Evolutionary conservation across 2,329 filamentous ascomycete genomes (phyloP).

Genomic region (Fusarium napiforme): DNA sequence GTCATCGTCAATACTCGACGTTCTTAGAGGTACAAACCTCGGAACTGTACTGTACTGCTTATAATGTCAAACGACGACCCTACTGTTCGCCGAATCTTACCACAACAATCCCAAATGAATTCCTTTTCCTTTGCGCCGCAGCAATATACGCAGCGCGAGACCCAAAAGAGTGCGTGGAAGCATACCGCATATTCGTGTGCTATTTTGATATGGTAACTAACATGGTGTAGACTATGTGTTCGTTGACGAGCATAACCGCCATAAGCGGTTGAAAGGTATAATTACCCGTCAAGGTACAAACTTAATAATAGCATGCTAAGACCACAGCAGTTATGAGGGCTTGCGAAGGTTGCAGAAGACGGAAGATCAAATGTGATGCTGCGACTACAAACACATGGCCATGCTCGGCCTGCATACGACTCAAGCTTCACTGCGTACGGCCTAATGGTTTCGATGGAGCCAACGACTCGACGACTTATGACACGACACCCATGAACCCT

Average conservation of each 20-base stretch:
- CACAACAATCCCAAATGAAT: constrained; percentile 71
- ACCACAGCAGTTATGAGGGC: constrained; percentile 84
- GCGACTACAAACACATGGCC: constrained; percentile 98
- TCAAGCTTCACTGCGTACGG: constrained; percentile 93
- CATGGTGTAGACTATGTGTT: constrained; percentile 87
- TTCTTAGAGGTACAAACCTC: constrained; percentile 43
- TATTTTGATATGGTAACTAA: constrained; percentile 23
- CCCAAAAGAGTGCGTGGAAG: constrained; percentile 80
- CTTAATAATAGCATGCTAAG: constrained; percentile 5
- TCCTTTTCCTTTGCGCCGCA: constrained; percentile 80
- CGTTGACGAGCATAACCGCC: constrained; percentile 97
- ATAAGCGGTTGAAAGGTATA: constrained; percentile 93
- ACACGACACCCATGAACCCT: constrained; percentile 48
- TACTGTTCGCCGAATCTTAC: constrained; percentile 69
- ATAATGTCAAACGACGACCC: constrained; percentile 71
- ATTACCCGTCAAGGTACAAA: not conserved
- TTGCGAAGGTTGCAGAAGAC: constrained; percentile 91
- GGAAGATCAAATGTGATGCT: constrained; percentile 98
- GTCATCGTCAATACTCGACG: constrained; percentile 26
- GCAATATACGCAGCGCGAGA: constrained; percentile 69
- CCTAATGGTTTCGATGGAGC: constrained; percentile 77
- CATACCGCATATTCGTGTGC: constrained; percentile 14
- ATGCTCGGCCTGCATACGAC: constrained; percentile 89
- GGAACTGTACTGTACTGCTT: constrained; percentile 22
- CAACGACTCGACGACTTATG: constrained; percentile 50